A percentile compares a stretch with the other conserved stretches of the same genome.
Evolutionary conservation across 2,329 filamentous ascomycete genomes (phyloP).

Genomic region (Aspergillus sp.): DNA sequence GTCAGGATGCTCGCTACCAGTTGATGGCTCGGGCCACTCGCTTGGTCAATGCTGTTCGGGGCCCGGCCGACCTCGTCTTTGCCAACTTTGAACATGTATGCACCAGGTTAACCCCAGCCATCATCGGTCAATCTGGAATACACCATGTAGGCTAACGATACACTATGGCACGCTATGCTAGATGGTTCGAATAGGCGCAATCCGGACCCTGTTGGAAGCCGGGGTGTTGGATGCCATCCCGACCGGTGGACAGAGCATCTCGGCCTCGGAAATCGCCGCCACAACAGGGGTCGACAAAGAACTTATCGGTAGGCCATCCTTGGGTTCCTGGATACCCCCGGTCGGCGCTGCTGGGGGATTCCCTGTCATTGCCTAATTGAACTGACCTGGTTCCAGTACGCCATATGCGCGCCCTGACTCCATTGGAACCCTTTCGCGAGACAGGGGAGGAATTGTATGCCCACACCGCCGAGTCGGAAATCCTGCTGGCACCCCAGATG

Average conservation of each 20-base stretch:
- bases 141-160: neutral
- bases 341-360: neutral
- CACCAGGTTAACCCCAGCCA: neutral
- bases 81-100: constrained; percentile 20
- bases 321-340: no score
- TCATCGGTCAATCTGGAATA: neutral
- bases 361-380: neutral
- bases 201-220: constrained; percentile 24
- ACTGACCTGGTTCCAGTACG: constrained; percentile 15
- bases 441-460: constrained; percentile 22
- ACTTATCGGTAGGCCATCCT: constrained; percentile 4
- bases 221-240: constrained; percentile 27
- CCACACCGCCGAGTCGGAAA: constrained; percentile 24
- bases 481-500: constrained; percentile 20
- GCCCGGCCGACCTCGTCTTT: constrained; percentile 25
- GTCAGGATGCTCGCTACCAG: constrained; percentile 7
- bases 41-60: constrained; percentile 21
- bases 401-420: constrained; percentile 23
- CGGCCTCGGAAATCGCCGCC: constrained; percentile 13
- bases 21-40: constrained; percentile 12
- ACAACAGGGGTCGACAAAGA: constrained; percentile 16
- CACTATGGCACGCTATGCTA: neutral
- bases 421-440: constrained; percentile 23
- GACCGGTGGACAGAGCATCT: constrained; percentile 17
- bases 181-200: constrained; percentile 16